Base-by-base conservation (phyloP, 1,139 yeast species). In the Hyphopichia wangnamkhiaoensis region DNA sequence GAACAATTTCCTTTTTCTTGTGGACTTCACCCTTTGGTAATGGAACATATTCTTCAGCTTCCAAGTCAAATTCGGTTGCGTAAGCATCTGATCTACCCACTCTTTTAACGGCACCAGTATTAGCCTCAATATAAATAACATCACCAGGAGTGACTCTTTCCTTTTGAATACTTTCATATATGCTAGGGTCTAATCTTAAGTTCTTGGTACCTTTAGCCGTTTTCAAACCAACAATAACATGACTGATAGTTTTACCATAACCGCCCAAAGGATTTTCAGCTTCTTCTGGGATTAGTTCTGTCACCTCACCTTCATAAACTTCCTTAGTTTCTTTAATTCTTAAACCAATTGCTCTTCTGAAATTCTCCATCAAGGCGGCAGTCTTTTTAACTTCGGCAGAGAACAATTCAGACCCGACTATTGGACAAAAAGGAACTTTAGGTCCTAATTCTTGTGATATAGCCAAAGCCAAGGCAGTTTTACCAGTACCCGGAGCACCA, bases 361-460 rank as follows among this genome's bases (percentile, higher is more conserved):
- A 93, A 62, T 93, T 91, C 62, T 93, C 98, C 98, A 93, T 93
- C 52, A 93, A 71, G 0, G 95, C 93, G 55, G 94, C 96, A 0
- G 98, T 94, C 68, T 94, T 94, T 65, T 93, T 93, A 39, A 94
- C 96, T 63, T 93, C 99, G 4, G 96, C 96, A n/a, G 96, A 86
- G 61, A 84, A 93, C 49, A 93, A 72, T 63, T 93, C 98, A 40
- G 91, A 81, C 19, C 98, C 99, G 24, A 94, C 98, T 56, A 93
- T 84, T 5, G 98, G 98, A 59, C 97, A 91, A 59, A 93, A 93
- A 35, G 99, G 99, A 39, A 93, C 98, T 58, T 93, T 93, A 33
- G 98, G 97, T 1, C 99, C 99, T 52, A 93, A 74, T 61, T 93
- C 98, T 61, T 93, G 98, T 2, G 98, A 88, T 41, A 94, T 84